These are phyloP conservation scores for Aureobasidium subglaciale DNA, from an alignment of 2,329 filamentous ascomycete genomes.

Conservation along the genomic window DNA sequence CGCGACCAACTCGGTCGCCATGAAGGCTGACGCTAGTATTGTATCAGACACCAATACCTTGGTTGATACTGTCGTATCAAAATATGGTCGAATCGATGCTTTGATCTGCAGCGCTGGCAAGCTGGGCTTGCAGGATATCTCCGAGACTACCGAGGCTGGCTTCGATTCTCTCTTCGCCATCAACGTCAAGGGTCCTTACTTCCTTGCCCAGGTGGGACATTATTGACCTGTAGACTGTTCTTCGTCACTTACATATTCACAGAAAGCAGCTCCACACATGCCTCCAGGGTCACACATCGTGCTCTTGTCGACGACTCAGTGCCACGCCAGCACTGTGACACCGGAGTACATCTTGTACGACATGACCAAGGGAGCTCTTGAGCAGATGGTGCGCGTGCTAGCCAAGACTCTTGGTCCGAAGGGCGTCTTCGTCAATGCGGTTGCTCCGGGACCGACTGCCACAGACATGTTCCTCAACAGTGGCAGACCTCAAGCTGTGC, in stretches of 20 bases:
- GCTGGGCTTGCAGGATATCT: slow-evolving; percentile 45
- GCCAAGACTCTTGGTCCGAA: slow-evolving; percentile 49
- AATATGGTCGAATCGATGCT: slow-evolving; percentile 52
- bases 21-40: slow-evolving; percentile 50
- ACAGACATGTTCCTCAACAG: slow-evolving; percentile 48
- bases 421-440: slow-evolving; percentile 46
- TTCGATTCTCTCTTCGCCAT: slow-evolving; percentile 45
- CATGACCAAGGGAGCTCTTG: slow-evolving; percentile 52
- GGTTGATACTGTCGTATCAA: slow-evolving; percentile 42
- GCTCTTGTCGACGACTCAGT: slow-evolving; percentile 44
- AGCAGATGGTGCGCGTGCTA: slow-evolving; percentile 50
- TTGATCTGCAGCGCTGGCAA: slow-evolving; percentile 51
- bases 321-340: slow-evolving; percentile 33
- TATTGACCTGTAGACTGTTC: background rate
- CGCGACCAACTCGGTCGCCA: slow-evolving; percentile 41
- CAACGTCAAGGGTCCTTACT: slow-evolving; percentile 54
- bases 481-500: slow-evolving; percentile 39
- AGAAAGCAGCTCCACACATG: slow-evolving; percentile 50
- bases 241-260: background rate
- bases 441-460: slow-evolving; percentile 48
- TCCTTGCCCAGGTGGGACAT: slow-evolving; percentile 40
- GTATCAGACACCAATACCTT: slow-evolving; percentile 43
- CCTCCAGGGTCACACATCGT: slow-evolving; percentile 43
- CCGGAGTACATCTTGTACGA: slow-evolving; percentile 47
- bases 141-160: slow-evolving; percentile 42